Percentiles rank a stretch among this genome's conserved stretches.
These are phyloP conservation scores for Annulohypoxylon truncatum DNA, from an alignment of 2,329 filamentous ascomycete species.

Conservation along the genomic window DNA sequence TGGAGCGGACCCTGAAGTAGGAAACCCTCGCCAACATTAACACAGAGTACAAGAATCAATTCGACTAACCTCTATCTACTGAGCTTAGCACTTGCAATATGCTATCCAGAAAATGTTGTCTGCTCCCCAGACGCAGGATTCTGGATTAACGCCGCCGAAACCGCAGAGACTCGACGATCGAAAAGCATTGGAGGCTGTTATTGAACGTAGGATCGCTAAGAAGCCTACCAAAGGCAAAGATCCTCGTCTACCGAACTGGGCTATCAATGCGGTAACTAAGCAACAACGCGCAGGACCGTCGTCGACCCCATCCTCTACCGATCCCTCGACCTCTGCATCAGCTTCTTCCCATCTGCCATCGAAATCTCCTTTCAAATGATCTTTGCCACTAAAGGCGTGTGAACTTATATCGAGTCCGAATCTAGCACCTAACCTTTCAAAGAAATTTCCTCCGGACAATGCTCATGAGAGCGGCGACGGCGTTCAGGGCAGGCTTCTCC, in stretches of 20 bases:
- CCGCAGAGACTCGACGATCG: conserved; percentile 46
- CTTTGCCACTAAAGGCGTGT: not conserved
- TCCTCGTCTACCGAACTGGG: conserved; percentile 47
- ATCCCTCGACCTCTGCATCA: conserved; percentile 15
- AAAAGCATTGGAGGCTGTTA: conserved; percentile 37
- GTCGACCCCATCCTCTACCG: conserved; percentile 22
- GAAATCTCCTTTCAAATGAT: conserved; percentile 42
- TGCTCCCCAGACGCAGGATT: conserved; percentile 15
- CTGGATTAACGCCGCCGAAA: conserved; percentile 31
- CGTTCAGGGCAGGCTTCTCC: conserved; percentile 19
- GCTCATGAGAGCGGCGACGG: conserved; percentile 2
- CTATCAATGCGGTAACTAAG: conserved; percentile 41
- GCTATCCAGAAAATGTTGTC: conserved; percentile 36
- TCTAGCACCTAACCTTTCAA: not conserved
- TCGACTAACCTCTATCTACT: conserved; percentile 34
- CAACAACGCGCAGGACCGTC: conserved; percentile 37
- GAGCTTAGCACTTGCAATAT: conserved; percentile 38
- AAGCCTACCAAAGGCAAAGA: conserved; percentile 34
- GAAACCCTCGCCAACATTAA: conserved; percentile 19
- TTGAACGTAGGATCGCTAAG: conserved; percentile 40
- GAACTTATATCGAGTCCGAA: not conserved
- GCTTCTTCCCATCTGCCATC: conserved; percentile 21
- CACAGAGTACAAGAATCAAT: conserved; percentile 10
- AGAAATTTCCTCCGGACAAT: not conserved
- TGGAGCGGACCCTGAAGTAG: conserved; percentile 42